Evolutionary conservation across 2,329 filamentous ascomycete genomes (phyloP).

Genomic region (Zalaria obscura): DNA sequence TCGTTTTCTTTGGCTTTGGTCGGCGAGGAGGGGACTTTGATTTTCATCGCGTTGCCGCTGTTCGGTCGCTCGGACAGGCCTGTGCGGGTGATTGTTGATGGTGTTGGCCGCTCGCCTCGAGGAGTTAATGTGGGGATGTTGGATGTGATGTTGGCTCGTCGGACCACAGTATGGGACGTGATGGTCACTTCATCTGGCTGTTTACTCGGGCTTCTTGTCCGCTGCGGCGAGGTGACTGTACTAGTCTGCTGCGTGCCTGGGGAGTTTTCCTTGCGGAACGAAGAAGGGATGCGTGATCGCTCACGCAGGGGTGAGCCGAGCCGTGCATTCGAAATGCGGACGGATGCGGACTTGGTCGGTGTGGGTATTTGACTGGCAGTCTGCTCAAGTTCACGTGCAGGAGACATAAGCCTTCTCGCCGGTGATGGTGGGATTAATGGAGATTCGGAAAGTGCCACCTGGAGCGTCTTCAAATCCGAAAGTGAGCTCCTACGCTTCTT

Average conservation of each 20-base stretch:
- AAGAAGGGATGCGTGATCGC: conserved; percentile 18
- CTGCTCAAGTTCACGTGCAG: background rate
- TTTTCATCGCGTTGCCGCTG: conserved; percentile 41
- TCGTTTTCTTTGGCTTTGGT: conserved; percentile 3
- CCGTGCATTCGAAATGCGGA: background rate
- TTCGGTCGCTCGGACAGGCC: conserved; percentile 36
- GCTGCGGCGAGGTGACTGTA: conserved; percentile 8
- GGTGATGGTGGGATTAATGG: conserved; percentile 4
- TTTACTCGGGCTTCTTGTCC: conserved; percentile 15
- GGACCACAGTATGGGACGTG: conserved; percentile 14
- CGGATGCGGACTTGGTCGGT: conserved; percentile 1
- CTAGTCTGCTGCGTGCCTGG: conserved; percentile 15
- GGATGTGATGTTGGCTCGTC: conserved; percentile 13
- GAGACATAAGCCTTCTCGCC: background rate
- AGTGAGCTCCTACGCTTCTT: conserved; percentile 85
- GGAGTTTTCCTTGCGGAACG: conserved; percentile 30
- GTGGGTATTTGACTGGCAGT: conserved; percentile 1
- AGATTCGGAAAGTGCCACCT: conserved; percentile 25
- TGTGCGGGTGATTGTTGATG: conserved; percentile 29
- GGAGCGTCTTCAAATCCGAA: conserved; percentile 64
- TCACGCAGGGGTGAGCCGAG: conserved; percentile 25
- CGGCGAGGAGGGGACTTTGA: conserved; percentile 43
- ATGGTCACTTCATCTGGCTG: conserved; percentile 20
- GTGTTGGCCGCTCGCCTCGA: conserved; percentile 15
- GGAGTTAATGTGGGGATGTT: conserved; percentile 33